Evolutionary conservation across 306 rosid genomes (phyloP), one percentile per base, ranked within the genome.

Genomic region (Hippophae rhamnoides): DNA sequence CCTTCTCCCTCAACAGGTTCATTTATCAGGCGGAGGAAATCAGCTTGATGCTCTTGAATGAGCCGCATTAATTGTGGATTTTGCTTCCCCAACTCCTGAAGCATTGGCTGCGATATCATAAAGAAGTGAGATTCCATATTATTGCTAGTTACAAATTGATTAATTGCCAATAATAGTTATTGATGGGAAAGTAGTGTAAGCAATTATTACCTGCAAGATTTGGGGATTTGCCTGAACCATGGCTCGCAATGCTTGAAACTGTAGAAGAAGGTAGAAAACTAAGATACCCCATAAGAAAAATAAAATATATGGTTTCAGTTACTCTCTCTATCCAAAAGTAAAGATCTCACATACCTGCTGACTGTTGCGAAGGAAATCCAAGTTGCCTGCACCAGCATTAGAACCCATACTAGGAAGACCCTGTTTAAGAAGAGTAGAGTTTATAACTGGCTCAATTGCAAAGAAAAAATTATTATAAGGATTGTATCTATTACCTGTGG

Each of bases 161-260:
- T 53, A 41, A 47, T 26, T 43, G 9, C 43, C 47, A 50, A 41
- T n/a, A 47, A 13, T 10, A 51, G 11, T 7, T 26, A 43, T 8
- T 5, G 2, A 23, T 9, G 25, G 27, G 11, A 40, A 45, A 43
- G 5, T 9, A 52, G 31, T n/a, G 52, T 50, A 56, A 44, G 40
- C 41, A 57, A 18, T 40, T 14, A 70, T 46, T 57, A 76, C 80
- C 76, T 70, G 76, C 40, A 76, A 41, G 53, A 71, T 76, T 58
- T 76, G 76, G 7, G 81, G 81, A 52, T 76, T 76, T 7, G 81
- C 76, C 49, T 76, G 81, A 58, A 76, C 81, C 81, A 76, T 66
- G 54, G 73, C 72, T 46, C 81, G 64, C 73, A 76, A 71, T 8
- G 81, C 66, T 70, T 76, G 81, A 61, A 76, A 76, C 81, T 76